Evolutionary conservation across 441 rosid species (phyloP), one percentile per base, ranked within the genome.

Genomic region (Rhodomyrtus psidioides): DNA sequence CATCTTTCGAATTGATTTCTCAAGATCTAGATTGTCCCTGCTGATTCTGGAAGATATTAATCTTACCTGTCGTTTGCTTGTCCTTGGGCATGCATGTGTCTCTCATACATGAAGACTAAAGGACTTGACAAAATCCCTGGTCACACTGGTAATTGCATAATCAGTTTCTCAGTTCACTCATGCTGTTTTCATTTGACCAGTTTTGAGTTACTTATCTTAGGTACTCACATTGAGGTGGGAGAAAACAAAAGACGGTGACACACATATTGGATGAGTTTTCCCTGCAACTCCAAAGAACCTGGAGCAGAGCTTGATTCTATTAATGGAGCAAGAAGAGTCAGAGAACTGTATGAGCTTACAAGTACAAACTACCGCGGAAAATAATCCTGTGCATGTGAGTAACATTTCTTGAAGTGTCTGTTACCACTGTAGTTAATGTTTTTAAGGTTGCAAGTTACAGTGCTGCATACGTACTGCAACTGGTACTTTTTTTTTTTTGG

Each of bases 41-140:
- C 96, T 24, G 96, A 94, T 85, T 87, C 98, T 23, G 95, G 97
- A 84, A 94, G 98, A 90, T 95, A 95, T 90, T 97, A 95, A 94
- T 92, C 94, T 46, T 95, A 94, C 60, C 83, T 94, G 83, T 97
- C 99, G 5, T 95, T 95, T 92, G 99, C 97, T 87, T 97, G 99
- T 88, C 99, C 99, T 21, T 95, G 96, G 97, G 99, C 98, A 88
- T 94, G 94, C 30, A 92, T 97, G 91, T 95, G 98, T 84, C 94
- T 97, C 81, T 86, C 98, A 28, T 93, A 87, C 90, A 87, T 97
- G 89, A 94, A 92, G 92, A 86, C 92, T 84, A 97, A 93, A 90
- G 98, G 98, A 82, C 98, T 97, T 84, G 95, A 93, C 27, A 90
- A 92, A 30, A 94, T 93, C 87, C 95, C 95, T 88, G 75, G 90